phyloP scores from a whole-genome alignment of 768 basidiomycete genomes.

The Amanita thiersii region DNA sequence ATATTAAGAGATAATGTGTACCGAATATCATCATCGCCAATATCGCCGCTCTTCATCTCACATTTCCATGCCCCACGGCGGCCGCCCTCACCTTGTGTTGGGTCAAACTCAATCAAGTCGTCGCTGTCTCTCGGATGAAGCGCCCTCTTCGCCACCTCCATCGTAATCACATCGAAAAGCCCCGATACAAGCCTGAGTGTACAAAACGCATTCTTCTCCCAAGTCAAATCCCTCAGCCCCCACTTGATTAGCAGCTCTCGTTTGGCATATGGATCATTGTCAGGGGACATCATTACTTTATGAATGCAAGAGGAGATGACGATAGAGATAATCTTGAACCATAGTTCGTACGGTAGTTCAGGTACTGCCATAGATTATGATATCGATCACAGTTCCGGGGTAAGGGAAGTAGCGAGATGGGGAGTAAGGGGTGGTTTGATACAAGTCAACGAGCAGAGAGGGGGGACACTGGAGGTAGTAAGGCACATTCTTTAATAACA shows the following conservation, averaged over 20 bases:
- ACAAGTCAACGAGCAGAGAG: too few species aligned
- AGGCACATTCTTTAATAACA: too few species aligned
- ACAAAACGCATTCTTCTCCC: constrained; percentile 2
- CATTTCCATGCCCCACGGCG: too few species aligned
- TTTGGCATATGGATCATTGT: background rate
- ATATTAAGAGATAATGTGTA: too few species aligned
- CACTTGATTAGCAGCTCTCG: background rate
- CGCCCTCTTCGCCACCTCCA: background rate
- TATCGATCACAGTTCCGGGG: background rate
- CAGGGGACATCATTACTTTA: background rate
- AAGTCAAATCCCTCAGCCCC: background rate
- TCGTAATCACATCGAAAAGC: background rate
- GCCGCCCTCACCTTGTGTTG: background rate
- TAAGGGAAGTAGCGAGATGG: background rate
- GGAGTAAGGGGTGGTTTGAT: too few species aligned
- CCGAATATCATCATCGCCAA: too few species aligned
- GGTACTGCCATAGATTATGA: background rate
- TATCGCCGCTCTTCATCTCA: too few species aligned
- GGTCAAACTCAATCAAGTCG: too few species aligned
- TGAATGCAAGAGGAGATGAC: constrained; percentile 1
- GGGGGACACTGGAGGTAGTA: too few species aligned
- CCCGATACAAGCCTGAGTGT: constrained; percentile 4
- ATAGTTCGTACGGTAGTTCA: background rate
- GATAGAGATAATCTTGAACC: constrained; percentile 4
- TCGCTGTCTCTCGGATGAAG: too few species aligned